Evolutionary conservation across 441 rosid species (phyloP), one percentile per base, ranked within the genome.

Genomic region (Pelargonium cotyledonis): DNA sequence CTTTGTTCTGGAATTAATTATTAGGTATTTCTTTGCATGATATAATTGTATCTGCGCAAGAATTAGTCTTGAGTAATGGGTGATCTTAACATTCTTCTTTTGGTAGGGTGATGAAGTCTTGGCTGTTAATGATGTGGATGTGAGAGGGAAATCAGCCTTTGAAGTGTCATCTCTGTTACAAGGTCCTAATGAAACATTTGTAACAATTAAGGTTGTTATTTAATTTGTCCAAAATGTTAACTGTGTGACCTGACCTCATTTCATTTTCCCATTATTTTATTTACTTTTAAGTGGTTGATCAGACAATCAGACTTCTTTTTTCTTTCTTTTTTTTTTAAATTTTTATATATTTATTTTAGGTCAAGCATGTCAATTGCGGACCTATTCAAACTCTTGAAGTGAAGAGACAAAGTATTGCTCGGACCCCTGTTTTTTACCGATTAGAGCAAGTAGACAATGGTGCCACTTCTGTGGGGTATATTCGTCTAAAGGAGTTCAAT

Each of bases 91-190:
- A 18, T 58, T 68, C 65, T 80, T 79, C 68, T 73, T 68, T 76
- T 79, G 69, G 5, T 40, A 91, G 98, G 96, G 97, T 41, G 97
- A 94, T 80, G 93, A 94, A 78, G 72, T 94, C 74, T 68, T 87
- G 72, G 85, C 92, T 44, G 95, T 94, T 44, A 88, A 91, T 81
- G 97, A 95, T 77, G 77, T 80, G 76, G 88, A 87, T 74, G 91
- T 88, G 49, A 79, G 35, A 63, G 98, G 98, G 76, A 94, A 88
- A 83, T 89, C 97, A 51, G 87, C 98, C 31, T 88, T 94, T 78
- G 97, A 94, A 87, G 92, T 86, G 40, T 91, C 95, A 67, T 91
- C 98, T 61, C 80, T 91, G 85, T 77, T 94, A 70, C 98, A 88
- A 81, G 98, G 98, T 72, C 97, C 96, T 41, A 87, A 80, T 75